These are phyloP conservation scores for Baudoinia panamericana DNA, from an alignment of 495 filamentous ascomycete species.

Conservation along the genomic window DNA sequence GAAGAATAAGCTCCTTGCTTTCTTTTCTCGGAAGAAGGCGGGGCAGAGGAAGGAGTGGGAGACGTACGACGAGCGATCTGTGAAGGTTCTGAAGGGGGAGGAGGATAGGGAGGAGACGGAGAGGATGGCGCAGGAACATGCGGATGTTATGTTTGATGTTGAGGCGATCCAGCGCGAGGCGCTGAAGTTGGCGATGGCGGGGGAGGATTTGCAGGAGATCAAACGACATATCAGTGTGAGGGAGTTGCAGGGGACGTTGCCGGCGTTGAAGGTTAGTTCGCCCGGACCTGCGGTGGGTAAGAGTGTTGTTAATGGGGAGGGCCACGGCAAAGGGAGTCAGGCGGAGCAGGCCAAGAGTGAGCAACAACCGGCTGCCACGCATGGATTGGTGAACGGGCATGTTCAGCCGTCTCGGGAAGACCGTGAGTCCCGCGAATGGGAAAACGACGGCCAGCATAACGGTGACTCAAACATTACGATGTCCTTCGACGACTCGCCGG, in stretches of 20 bases:
- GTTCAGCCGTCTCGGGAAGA: slow-evolving; percentile 9
- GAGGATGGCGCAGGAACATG: slow-evolving; percentile 23
- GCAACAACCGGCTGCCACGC: slow-evolving; percentile 24
- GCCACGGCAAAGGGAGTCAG: slow-evolving; percentile 32
- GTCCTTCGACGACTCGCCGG: slow-evolving; percentile 13
- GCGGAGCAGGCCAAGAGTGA: slow-evolving; percentile 37
- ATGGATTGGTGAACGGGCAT: not conserved
- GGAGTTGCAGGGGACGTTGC: slow-evolving; percentile 76
- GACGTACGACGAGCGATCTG: slow-evolving; percentile 57
- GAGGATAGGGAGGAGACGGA: slow-evolving; percentile 33
- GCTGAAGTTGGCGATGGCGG: slow-evolving; percentile 63
- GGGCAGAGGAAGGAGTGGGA: slow-evolving; percentile 80
- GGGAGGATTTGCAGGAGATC: slow-evolving; percentile 65
- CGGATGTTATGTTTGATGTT: slow-evolving; percentile 78
- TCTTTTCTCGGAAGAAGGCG: slow-evolving; percentile 44
- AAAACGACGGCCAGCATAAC: not conserved
- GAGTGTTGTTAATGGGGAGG: slow-evolving; percentile 15
- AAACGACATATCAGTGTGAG: slow-evolving; percentile 55
- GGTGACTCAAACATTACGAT: slow-evolving; percentile 1
- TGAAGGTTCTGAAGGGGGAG: slow-evolving; percentile 20
- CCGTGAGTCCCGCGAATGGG: not conserved
- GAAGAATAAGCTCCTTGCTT: slow-evolving; percentile 47
- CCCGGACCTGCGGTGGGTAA: slow-evolving; percentile 18
- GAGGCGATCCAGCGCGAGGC: slow-evolving; percentile 66
- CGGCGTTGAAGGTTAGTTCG: slow-evolving; percentile 63